Conservation (phyloP, 129 eudicot species). For the Deinandra increscens region DNA sequence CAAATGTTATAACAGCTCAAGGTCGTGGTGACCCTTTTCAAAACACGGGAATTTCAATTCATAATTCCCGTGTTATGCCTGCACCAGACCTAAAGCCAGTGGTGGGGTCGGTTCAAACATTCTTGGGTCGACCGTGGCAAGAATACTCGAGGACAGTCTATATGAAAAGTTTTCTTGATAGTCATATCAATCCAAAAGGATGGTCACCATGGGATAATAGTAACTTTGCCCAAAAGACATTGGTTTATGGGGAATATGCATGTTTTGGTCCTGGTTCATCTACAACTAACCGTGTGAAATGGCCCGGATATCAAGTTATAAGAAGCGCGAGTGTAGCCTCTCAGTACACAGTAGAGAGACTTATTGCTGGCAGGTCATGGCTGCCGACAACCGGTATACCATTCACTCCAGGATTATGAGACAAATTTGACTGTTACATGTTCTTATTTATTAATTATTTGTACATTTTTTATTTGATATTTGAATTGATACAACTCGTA, state of each 20-base stretch:
- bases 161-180: slow-evolving; percentile 44
- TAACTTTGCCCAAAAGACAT: slow-evolving; percentile 35
- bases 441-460: too few species aligned
- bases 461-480: too few species aligned
- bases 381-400: slow-evolving; percentile 53
- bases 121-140: slow-evolving; percentile 67
- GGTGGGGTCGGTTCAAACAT: slow-evolving; percentile 32
- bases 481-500: too few species aligned
- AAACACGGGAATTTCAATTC: slow-evolving; percentile 58
- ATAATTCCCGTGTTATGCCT: slow-evolving; percentile 49
- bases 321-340: slow-evolving; percentile 39
- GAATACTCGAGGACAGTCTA: slow-evolving; percentile 58
- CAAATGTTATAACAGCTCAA: slow-evolving; percentile 52
- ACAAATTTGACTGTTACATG: too few species aligned
- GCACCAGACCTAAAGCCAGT: slow-evolving; percentile 49
- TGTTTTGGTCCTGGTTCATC: slow-evolving; percentile 63
- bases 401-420: slow-evolving; percentile 45
- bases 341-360: slow-evolving; percentile 37
- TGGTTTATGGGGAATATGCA: slow-evolving; percentile 56
- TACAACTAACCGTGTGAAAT: slow-evolving; percentile 45
- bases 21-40: slow-evolving; percentile 58
- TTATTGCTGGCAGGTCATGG: slow-evolving; percentile 59
- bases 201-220: slow-evolving; percentile 61
- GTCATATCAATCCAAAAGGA: slow-evolving; percentile 44
- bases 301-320: slow-evolving; percentile 56